Evolutionary conservation across 192 early-diverging fungal species (phyloP).

Genomic region (Podila minutissima): DNA sequence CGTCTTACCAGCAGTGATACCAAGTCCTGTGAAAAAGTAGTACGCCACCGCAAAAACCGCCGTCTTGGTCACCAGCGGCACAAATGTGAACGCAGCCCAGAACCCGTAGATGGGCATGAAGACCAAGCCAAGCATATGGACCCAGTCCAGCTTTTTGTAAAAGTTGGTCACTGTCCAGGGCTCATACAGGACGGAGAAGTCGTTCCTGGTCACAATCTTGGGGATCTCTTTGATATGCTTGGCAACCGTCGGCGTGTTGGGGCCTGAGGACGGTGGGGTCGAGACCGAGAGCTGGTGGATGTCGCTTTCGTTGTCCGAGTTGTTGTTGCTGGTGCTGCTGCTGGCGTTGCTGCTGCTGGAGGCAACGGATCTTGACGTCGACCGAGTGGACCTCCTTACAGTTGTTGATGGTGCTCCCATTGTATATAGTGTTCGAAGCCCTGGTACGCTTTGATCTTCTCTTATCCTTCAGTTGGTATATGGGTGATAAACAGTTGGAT

Average conservation of each 20-base stretch:
- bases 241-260: neutral
- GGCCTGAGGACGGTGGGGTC: conserved; percentile 4
- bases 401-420: neutral
- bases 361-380: neutral
- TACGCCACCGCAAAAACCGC: conserved; percentile 70
- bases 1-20: conserved; percentile 78
- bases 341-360: neutral
- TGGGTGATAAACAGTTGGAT: neutral
- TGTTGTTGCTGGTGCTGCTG: neutral
- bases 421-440: no score
- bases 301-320: conserved; percentile 10
- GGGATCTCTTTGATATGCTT: conserved; percentile 40
- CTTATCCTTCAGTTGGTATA: neutral
- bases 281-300: conserved; percentile 15
- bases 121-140: conserved; percentile 67
- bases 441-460: no score
- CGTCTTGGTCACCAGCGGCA: conserved; percentile 69
- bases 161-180: conserved; percentile 53
- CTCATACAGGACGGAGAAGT: conserved; percentile 40
- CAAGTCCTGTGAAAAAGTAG: conserved; percentile 80
- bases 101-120: conserved; percentile 80
- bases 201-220: conserved; percentile 28
- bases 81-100: conserved; percentile 75
- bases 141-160: conserved; percentile 71
- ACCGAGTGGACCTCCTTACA: conserved; percentile 13